Percentiles rank a stretch among this genome's conserved stretches.
These are phyloP conservation scores for Cladosporium sp. DNA, from an alignment of 2,329 filamentous ascomycete species.

Conservation along the genomic window DNA sequence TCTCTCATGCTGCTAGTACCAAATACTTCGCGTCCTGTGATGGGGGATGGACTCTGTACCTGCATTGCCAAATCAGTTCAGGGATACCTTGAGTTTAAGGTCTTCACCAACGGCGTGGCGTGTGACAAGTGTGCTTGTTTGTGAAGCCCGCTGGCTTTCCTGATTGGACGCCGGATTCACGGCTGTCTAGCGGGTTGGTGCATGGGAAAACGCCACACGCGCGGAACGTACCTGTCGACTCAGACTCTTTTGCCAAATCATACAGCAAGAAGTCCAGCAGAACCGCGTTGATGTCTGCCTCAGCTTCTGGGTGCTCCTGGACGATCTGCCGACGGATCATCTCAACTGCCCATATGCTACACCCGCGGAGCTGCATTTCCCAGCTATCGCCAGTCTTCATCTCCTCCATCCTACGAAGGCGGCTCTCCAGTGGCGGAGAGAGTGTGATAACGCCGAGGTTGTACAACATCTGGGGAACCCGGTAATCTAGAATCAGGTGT, in stretches of 20 bases:
- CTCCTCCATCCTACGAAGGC: constrained; percentile 60
- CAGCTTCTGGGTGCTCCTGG: constrained; percentile 63
- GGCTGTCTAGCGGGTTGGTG: not conserved
- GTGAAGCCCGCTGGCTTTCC: not conserved
- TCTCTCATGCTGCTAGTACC: constrained; percentile 60
- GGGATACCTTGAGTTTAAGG: not conserved
- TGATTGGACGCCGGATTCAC: constrained; percentile 5
- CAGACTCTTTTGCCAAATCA: constrained; percentile 84
- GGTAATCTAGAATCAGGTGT: constrained; percentile 62
- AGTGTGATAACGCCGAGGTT: constrained; percentile 78
- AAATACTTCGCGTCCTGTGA: constrained; percentile 88
- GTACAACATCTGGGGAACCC: constrained; percentile 88
- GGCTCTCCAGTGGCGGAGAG: constrained; percentile 70
- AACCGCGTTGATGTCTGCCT: constrained; percentile 67
- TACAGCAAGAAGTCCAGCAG: constrained; percentile 97
- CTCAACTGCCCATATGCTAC: constrained; percentile 95
- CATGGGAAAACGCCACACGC: constrained; percentile 2
- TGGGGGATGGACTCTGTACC: constrained; percentile 57
- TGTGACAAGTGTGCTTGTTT: not conserved
- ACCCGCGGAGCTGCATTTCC: constrained; percentile 86
- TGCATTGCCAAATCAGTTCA: constrained; percentile 25
- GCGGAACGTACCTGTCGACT: constrained; percentile 44
- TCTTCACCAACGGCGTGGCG: not conserved
- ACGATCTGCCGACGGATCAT: constrained; percentile 78
- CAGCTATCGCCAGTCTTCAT: constrained; percentile 70